phyloP scores from a whole-genome alignment of 495 filamentous ascomycete genomes.

The Lasiosphaeria hispida region DNA sequence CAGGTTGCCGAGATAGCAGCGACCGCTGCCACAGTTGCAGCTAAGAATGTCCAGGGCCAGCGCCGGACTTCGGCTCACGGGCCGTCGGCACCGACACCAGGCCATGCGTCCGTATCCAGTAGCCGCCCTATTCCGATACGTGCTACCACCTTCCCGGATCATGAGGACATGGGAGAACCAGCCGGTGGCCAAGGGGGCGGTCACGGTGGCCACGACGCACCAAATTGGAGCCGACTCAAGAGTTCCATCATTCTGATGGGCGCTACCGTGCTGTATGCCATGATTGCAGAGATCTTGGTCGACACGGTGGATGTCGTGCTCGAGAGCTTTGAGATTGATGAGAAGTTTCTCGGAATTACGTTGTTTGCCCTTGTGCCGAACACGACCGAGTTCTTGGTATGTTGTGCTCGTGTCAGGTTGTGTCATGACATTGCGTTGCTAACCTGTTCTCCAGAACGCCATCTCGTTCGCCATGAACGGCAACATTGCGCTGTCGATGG shows the following conservation, averaged over 20 bases:
- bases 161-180: conserved; percentile 38
- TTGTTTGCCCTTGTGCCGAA: conserved; percentile 97
- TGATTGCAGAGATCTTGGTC: conserved; percentile 96
- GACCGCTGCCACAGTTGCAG: conserved; percentile 83
- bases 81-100: conserved; percentile 18
- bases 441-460: conserved; percentile 69
- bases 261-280: conserved; percentile 87
- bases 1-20: conserved; percentile 90
- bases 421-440: conserved; percentile 22
- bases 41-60: conserved; percentile 61
- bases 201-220: conserved; percentile 88
- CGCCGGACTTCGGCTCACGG: conserved; percentile 21
- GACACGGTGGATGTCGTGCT: conserved; percentile 94
- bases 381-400: conserved; percentile 94
- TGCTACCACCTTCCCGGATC: conserved; percentile 39
- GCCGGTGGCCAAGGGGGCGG: conserved; percentile 36
- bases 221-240: conserved; percentile 94
- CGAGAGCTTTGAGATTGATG: conserved; percentile 83
- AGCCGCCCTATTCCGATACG: conserved; percentile 36
- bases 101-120: conserved; percentile 24
- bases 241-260: conserved; percentile 83
- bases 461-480: conserved; percentile 99
- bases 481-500: conserved; percentile 99
- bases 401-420: conserved; percentile 22
- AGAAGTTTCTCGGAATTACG: conserved; percentile 97